Evolutionary conservation across 2,329 filamentous ascomycete genomes (phyloP).

Genomic region (Ambrosiella xylebori): DNA sequence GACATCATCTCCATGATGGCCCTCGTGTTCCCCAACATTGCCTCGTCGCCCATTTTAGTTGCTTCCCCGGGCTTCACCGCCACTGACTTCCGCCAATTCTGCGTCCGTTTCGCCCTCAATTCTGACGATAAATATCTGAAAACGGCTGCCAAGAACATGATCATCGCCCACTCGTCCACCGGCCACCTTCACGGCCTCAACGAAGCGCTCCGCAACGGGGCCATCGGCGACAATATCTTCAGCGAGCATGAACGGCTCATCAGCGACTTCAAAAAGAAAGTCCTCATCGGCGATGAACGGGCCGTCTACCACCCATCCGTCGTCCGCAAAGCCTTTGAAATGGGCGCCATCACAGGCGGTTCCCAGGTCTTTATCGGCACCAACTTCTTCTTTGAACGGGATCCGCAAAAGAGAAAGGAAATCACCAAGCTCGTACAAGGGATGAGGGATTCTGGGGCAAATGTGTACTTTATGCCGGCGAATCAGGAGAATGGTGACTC

Average conservation of each 20-base stretch:
- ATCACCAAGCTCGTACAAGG: slow-evolving; percentile 79
- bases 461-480: slow-evolving; percentile 37
- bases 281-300: slow-evolving; percentile 70
- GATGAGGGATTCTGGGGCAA: slow-evolving; percentile 67
- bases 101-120: slow-evolving; percentile 31
- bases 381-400: slow-evolving; percentile 66
- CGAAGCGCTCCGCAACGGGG: slow-evolving; percentile 68
- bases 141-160: slow-evolving; percentile 41
- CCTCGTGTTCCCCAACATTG: slow-evolving; percentile 60
- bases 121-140: slow-evolving; percentile 35
- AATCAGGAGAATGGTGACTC: slow-evolving; percentile 67
- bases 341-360: slow-evolving; percentile 74
- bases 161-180: slow-evolving; percentile 67
- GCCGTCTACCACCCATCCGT: slow-evolving; percentile 82
- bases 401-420: slow-evolving; percentile 55
- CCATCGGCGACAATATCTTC: slow-evolving; percentile 62
- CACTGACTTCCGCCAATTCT: slow-evolving; percentile 59
- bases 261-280: slow-evolving; percentile 55
- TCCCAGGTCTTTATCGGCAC: slow-evolving; percentile 78
- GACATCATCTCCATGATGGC: slow-evolving; percentile 40
- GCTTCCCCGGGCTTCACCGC: slow-evolving; percentile 85
- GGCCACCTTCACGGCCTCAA: slow-evolving; percentile 76
- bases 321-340: slow-evolving; percentile 64
- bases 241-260: slow-evolving; percentile 62
- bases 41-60: slow-evolving; percentile 61